Conservation (phyloP, 371 early-diverging fungal genomes). For the Lichtheimia ramosa region DNA sequence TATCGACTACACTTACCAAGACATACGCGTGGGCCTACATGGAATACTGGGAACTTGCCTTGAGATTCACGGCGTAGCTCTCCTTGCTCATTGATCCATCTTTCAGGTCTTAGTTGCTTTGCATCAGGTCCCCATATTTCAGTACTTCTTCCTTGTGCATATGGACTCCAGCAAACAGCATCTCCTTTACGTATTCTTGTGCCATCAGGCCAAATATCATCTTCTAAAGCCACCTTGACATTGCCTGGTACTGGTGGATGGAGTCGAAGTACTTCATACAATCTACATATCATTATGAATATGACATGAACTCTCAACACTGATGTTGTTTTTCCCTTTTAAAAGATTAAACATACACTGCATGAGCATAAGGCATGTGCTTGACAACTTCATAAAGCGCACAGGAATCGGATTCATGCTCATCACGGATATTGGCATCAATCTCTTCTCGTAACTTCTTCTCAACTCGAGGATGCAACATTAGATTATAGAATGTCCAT, state of each 20-base stretch:
- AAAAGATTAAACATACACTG: conserved; percentile 43
- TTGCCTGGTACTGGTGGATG: conserved; percentile 74
- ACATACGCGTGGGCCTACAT: conserved; percentile 47
- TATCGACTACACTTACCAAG: not conserved
- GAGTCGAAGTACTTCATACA: conserved; percentile 66
- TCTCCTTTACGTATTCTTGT: conserved; percentile 57
- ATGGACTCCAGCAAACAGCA: conserved; percentile 47
- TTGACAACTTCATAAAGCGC: conserved; percentile 45
- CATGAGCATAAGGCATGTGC: conserved; percentile 56
- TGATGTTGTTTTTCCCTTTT: no score
- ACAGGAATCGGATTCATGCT: conserved; percentile 29
- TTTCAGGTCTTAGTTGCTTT: conserved; percentile 56
- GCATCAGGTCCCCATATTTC: conserved; percentile 65
- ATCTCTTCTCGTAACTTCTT: conserved; percentile 59
- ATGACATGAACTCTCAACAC: not conserved
- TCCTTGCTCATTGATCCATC: conserved; percentile 48
- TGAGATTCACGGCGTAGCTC: conserved; percentile 30
- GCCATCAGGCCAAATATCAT: conserved; percentile 72
- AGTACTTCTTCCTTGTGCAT: conserved; percentile 49
- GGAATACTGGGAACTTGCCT: conserved; percentile 45
- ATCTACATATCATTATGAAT: not conserved
- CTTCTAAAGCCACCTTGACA: conserved; percentile 60
- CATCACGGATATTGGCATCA: conserved; percentile 30
- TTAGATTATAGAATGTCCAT: conserved; percentile 67
- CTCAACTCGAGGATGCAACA: conserved; percentile 49